These are phyloP conservation scores for Didymella exigua DNA, from an alignment of 2,329 filamentous ascomycete genomes.

Conservation along the genomic window DNA sequence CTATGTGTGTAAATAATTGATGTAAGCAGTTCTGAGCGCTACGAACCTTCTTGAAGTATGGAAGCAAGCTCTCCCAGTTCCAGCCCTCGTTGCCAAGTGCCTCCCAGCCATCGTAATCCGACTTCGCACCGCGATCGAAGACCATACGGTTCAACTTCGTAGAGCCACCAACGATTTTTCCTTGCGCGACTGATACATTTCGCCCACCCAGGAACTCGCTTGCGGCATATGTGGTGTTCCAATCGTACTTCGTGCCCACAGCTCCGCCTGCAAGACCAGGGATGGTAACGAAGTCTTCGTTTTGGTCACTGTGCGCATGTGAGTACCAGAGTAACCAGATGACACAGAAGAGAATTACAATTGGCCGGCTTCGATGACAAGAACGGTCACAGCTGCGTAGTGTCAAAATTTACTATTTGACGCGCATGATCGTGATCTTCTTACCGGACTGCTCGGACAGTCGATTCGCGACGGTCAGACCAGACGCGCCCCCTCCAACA, in stretches of 20 bases:
- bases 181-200: conserved; percentile 19
- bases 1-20: conserved; percentile 16
- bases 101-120: conserved; percentile 43
- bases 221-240: conserved; percentile 29
- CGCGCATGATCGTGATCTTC: neutral
- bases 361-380: conserved; percentile 33
- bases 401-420: neutral
- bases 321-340: neutral
- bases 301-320: conserved; percentile 19
- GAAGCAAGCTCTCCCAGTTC: conserved; percentile 35
- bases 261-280: conserved; percentile 33
- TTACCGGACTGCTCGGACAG: conserved; percentile 31
- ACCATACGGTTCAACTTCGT: conserved; percentile 49
- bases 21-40: neutral
- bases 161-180: conserved; percentile 33
- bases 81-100: conserved; percentile 33
- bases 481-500: conserved; percentile 34
- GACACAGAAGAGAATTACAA: conserved; percentile 19
- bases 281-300: conserved; percentile 31
- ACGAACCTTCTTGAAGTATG: conserved; percentile 33
- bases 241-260: conserved; percentile 34
- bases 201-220: conserved; percentile 21
- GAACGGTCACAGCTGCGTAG: conserved; percentile 22
- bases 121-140: conserved; percentile 34
- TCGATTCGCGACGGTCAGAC: conserved; percentile 38